Percentiles rank a stretch among this genome's conserved stretches.
These are phyloP conservation scores for Starmerella tilneyi DNA, from an alignment of 805 yeast genomes.

Conservation along the genomic window DNA sequence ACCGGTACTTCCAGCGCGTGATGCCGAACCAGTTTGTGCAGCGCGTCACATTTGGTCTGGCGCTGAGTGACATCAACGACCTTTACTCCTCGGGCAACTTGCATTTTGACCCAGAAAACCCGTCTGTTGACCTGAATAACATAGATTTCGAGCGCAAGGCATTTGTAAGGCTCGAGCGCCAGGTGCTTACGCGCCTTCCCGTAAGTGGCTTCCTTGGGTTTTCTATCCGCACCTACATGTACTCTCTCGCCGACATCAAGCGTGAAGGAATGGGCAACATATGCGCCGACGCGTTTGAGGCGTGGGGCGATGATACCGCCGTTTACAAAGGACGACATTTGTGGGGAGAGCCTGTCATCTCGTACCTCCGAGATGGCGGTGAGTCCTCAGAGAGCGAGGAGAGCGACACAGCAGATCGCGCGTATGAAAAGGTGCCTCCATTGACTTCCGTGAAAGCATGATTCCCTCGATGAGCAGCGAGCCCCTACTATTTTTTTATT, in stretches of 20 bases:
- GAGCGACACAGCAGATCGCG: neutral
- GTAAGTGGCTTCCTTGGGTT: constrained; percentile 39
- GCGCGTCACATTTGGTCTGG: constrained; percentile 57
- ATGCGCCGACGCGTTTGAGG: constrained; percentile 54
- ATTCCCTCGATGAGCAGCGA: too few species aligned
- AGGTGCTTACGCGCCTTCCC: constrained; percentile 45
- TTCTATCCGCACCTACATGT: constrained; percentile 46
- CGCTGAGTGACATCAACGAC: constrained; percentile 10
- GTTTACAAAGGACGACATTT: constrained; percentile 51
- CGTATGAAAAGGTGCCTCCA: neutral
- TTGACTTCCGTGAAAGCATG: too few species aligned
- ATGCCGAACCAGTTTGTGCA: constrained; percentile 47
- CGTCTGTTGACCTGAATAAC: constrained; percentile 26
- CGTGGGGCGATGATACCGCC: constrained; percentile 48
- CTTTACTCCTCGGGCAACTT: constrained; percentile 14
- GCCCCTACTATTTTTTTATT: too few species aligned
- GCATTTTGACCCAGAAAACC: constrained; percentile 1
- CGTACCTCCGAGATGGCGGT: constrained; percentile 6
- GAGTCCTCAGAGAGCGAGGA: neutral
- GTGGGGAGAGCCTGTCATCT: constrained; percentile 43
- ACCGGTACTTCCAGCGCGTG: constrained; percentile 50
- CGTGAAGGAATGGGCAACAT: constrained; percentile 41
- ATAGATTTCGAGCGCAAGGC: constrained; percentile 36
- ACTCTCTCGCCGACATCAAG: constrained; percentile 41
- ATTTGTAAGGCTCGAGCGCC: constrained; percentile 50